phyloP scores from a whole-genome alignment of 2,329 filamentous ascomycete species.

The Alternaria triticina region DNA sequence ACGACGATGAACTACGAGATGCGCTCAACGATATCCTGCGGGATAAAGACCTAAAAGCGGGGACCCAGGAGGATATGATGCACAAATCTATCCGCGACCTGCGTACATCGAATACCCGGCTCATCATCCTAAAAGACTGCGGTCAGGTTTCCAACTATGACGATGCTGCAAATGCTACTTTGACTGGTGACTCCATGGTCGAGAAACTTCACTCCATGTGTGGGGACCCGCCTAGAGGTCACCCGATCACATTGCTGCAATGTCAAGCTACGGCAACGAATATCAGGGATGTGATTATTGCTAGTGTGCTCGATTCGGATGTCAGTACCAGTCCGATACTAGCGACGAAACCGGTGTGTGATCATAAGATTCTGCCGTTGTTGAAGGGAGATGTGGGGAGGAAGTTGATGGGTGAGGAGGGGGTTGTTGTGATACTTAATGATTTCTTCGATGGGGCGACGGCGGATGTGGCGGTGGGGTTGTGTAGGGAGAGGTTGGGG shows the following conservation, averaged over 20 bases:
- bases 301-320: conserved; percentile 55
- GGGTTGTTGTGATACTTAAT: conserved; percentile 57
- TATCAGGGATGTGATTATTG: conserved; percentile 55
- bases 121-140: conserved; percentile 34
- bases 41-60: conserved; percentile 25
- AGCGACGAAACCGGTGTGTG: conserved; percentile 58
- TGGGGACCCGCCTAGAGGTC: conserved; percentile 21
- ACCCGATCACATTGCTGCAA: conserved; percentile 46
- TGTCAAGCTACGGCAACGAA: conserved; percentile 61
- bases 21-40: conserved; percentile 45
- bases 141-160: conserved; percentile 43
- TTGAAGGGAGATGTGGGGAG: conserved; percentile 51
- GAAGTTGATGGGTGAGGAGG: conserved; percentile 48
- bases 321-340: conserved; percentile 54
- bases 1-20: conserved; percentile 50
- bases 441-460: conserved; percentile 61
- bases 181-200: conserved; percentile 40
- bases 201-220: conserved; percentile 29
- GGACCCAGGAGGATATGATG: conserved; percentile 38
- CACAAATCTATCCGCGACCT: conserved; percentile 31
- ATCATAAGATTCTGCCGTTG: conserved; percentile 58
- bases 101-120: conserved; percentile 29
- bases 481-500: conserved; percentile 49
- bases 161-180: conserved; percentile 40
- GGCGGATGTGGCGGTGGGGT: conserved; percentile 53